These are phyloP conservation scores for Malassezia furfur DNA, from an alignment of 1,284 basidiomycete species.

Conservation along the genomic window DNA sequence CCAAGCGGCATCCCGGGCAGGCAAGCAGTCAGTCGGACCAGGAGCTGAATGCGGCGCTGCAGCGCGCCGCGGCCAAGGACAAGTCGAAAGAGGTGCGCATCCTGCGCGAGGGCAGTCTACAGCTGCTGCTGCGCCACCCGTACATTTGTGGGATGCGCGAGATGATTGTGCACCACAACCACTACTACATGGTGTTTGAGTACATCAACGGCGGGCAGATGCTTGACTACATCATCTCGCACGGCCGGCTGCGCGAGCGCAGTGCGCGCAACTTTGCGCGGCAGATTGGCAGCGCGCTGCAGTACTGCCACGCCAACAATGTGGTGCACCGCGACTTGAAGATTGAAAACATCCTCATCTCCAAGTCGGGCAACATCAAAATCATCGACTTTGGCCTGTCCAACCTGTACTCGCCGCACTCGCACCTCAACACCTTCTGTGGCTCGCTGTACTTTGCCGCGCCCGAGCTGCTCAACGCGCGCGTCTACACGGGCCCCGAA, in stretches of 20 bases:
- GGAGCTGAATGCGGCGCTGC: conserved; percentile 3
- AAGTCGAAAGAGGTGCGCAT: conserved; percentile 92
- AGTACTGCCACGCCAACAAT: conserved; percentile 94
- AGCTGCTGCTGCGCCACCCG: conserved; percentile 85
- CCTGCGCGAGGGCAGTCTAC: conserved; percentile 86
- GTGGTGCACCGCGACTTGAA: conserved; percentile 97
- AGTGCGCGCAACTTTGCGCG: conserved; percentile 92
- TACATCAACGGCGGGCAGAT: conserved; percentile 98
- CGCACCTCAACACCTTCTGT: conserved; percentile 86
- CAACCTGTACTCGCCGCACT: conserved; percentile 79
- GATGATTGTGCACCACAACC: conserved; percentile 58
- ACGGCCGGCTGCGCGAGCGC: conserved; percentile 86
- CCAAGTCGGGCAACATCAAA: conserved; percentile 96
- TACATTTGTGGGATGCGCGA: conserved; percentile 99
- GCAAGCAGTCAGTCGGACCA: neutral
- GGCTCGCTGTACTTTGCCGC: conserved; percentile 97
- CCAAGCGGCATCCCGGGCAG: conserved; percentile 48
- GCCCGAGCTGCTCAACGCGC: conserved; percentile 89
- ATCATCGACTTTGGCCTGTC: conserved; percentile 98
- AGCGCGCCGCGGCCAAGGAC: conserved; percentile 58
- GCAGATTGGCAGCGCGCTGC: conserved; percentile 87
- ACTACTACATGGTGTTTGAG: conserved; percentile 99
- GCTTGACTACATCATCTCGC: conserved; percentile 98
- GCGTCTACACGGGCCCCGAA: conserved; percentile 91
- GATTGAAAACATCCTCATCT: conserved; percentile 99